Conservation (phyloP, 208 protist species). For the Vickermania ingenoplastis region DNA sequence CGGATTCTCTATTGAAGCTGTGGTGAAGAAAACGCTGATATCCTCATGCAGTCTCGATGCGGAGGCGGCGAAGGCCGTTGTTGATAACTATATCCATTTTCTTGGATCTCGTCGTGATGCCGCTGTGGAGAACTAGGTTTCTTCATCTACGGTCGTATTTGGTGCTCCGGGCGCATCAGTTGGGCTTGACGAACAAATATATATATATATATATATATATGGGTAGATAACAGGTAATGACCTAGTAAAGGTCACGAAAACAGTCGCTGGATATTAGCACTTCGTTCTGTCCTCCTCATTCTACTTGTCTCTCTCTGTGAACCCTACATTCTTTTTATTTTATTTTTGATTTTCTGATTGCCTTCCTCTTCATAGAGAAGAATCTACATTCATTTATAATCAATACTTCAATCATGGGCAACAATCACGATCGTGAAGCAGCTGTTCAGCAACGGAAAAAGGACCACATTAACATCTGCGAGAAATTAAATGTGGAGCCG, state of each 20-base stretch:
- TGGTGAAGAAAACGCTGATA: constrained; percentile 12
- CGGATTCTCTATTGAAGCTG: constrained; percentile 41
- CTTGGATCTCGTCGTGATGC: constrained; percentile 64
- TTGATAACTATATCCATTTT: constrained; percentile 57
- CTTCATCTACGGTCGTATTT: too few species aligned
- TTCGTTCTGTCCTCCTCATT: not conserved
- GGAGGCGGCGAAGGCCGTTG: constrained; percentile 18
- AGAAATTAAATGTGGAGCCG: constrained; percentile 77
- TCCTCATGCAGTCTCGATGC: constrained; percentile 29
- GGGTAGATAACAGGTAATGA: too few species aligned
- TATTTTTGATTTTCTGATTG: not conserved
- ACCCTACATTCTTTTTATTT: not conserved
- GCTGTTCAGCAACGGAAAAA: constrained; percentile 73
- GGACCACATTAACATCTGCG: constrained; percentile 88
- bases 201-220: too few species aligned
- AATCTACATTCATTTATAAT: not conserved
- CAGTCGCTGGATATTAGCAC: not conserved
- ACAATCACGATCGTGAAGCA: constrained; percentile 56
- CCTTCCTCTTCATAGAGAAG: not conserved
- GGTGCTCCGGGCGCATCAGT: too few species aligned
- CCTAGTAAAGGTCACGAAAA: too few species aligned
- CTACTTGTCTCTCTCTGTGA: too few species aligned
- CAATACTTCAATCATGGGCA: too few species aligned
- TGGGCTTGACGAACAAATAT: too few species aligned
- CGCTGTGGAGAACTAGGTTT: not conserved